Conservation (phyloP, 148 eudicot genomes). For the Chenopodium suecicum region DNA sequence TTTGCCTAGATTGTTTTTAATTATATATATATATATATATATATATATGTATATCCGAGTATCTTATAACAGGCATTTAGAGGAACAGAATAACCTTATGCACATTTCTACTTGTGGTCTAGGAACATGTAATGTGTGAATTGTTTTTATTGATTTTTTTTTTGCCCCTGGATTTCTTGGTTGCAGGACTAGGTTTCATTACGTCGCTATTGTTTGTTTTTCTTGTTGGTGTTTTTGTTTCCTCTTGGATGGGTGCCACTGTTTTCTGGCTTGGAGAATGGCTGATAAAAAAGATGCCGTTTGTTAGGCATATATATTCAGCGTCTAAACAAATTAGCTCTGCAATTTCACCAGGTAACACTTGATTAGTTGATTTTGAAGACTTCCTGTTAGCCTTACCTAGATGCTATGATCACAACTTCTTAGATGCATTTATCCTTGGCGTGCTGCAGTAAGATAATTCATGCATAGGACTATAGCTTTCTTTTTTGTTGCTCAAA, state of each 20-base stretch:
- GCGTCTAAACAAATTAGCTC: slow-evolving; percentile 95
- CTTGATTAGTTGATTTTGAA: background rate
- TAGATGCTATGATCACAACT: background rate
- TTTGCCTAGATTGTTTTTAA: background rate
- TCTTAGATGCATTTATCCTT: background rate
- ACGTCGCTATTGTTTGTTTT: slow-evolving; percentile 80
- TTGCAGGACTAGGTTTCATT: slow-evolving; percentile 90
- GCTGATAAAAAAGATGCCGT: slow-evolving; percentile 82
- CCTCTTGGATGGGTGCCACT: slow-evolving; percentile 91
- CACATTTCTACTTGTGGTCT: background rate
- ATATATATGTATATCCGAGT: too few relatives aligned
- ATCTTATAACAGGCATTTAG: too few relatives aligned
- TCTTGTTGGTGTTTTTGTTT: slow-evolving; percentile 84
- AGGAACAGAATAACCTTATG: background rate
- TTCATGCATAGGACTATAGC: background rate
- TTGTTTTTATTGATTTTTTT: slow-evolving; percentile 4
- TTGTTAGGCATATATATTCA: slow-evolving; percentile 77
- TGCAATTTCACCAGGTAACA: slow-evolving; percentile 86
- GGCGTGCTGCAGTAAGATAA: background rate
- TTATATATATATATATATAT: too few relatives aligned
- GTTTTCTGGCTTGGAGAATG: slow-evolving; percentile 93
- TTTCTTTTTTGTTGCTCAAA: background rate
- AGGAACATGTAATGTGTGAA: background rate
- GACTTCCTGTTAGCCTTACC: background rate
- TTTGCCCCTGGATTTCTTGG: background rate